phyloP scores from a whole-genome alignment of 2,329 filamentous ascomycete species.

The Raffaelea arxii region DNA sequence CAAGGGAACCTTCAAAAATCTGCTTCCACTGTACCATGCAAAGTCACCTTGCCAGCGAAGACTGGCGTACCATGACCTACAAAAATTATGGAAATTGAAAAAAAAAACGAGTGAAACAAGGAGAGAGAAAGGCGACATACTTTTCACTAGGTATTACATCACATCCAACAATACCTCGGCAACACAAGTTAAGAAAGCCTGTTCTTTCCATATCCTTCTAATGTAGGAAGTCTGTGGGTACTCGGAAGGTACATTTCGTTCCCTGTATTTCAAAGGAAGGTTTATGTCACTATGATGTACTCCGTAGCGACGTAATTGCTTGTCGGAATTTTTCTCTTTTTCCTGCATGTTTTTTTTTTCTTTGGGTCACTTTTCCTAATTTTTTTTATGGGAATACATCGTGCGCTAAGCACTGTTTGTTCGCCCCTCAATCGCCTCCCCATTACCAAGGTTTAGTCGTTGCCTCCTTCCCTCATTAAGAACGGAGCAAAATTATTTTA shows the following conservation, averaged over 20 bases:
- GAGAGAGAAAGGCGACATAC: not conserved
- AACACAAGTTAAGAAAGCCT: not conserved
- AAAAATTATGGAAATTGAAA: no score
- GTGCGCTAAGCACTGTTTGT: not conserved
- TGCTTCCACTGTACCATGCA: no score
- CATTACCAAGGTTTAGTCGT: not conserved
- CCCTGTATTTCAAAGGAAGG: no score
- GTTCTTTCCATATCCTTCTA: not conserved
- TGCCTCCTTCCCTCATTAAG: not conserved
- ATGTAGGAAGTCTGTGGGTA: not conserved
- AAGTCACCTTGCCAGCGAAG: no score
- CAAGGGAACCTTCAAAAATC: no score
- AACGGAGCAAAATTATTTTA: no score
- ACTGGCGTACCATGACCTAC: no score
- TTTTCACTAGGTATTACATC: not conserved
- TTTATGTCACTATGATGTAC: not conserved
- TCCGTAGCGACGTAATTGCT: not conserved
- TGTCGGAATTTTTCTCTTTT: not conserved
- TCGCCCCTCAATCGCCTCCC: slow-evolving; percentile 8
- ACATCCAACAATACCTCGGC: no score
- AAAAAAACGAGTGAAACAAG: not conserved
- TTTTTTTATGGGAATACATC: slow-evolving; percentile 1
- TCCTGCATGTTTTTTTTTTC: not conserved
- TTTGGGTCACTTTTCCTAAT: slow-evolving; percentile 6
- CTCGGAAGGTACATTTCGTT: not conserved